phyloP scores from a whole-genome alignment of 2,329 filamentous ascomycete species.

The Stylonectria norvegica region DNA sequence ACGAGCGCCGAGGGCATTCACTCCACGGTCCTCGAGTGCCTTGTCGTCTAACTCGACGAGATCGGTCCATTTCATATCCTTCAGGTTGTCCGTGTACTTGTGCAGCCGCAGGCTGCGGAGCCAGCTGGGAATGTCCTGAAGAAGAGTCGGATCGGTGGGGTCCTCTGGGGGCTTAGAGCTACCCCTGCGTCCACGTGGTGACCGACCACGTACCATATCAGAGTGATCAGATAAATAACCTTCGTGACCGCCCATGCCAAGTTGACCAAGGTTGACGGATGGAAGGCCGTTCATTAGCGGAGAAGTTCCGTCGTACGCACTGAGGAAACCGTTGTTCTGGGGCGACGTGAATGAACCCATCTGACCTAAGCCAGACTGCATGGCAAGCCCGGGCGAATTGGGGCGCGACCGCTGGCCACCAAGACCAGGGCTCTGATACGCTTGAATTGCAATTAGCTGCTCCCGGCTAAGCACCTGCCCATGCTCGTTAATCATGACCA shows the following conservation, averaged over 20 bases:
- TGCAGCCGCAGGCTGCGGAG: slow-evolving; percentile 89
- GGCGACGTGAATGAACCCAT: slow-evolving; percentile 76
- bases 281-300: slow-evolving; percentile 69
- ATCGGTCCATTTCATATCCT: slow-evolving; percentile 96
- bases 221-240: slow-evolving; percentile 93
- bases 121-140: slow-evolving; percentile 96
- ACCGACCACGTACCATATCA: slow-evolving; percentile 84
- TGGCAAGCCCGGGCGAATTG: slow-evolving; percentile 80
- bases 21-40: slow-evolving; percentile 85
- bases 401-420: slow-evolving; percentile 77
- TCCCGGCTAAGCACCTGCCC: slow-evolving; percentile 84
- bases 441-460: slow-evolving; percentile 78
- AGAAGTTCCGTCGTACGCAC: slow-evolving; percentile 75
- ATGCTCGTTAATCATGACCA: slow-evolving; percentile 92
- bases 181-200: slow-evolving; percentile 84
- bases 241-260: slow-evolving; percentile 68
- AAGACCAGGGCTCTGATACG: slow-evolving; percentile 59
- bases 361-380: slow-evolving; percentile 64
- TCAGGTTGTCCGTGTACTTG: slow-evolving; percentile 98
- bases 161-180: slow-evolving; percentile 98
- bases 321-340: slow-evolving; percentile 91
- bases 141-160: slow-evolving; percentile 81
- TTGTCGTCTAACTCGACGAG: slow-evolving; percentile 89
- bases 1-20: slow-evolving; percentile 89
- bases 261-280: slow-evolving; percentile 67